These are phyloP conservation scores for Boletus pseudo-olivaceus DNA, from an alignment of 768 basidiomycete genomes.

Conservation along the genomic window DNA sequence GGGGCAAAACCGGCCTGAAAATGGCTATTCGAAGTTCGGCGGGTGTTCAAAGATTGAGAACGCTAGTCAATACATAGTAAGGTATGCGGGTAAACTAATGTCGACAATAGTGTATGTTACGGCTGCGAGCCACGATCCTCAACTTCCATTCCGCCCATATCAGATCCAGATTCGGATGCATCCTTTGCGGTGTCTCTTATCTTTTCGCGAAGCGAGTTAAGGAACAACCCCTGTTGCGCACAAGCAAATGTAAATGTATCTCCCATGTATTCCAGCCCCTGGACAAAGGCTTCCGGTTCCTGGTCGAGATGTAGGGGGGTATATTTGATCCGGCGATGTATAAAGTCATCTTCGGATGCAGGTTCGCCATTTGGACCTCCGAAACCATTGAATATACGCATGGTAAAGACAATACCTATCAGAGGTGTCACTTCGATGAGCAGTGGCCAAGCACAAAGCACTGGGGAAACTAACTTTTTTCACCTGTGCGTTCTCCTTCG, in stretches of 20 bases:
- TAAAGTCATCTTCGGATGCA: constrained; percentile 31
- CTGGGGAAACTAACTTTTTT: constrained; percentile 29
- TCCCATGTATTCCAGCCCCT: constrained; percentile 57
- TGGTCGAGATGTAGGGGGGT: constrained; percentile 62
- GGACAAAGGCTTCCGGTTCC: constrained; percentile 53
- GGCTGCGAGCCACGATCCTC: constrained; percentile 17
- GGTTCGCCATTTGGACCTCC: constrained; percentile 31
- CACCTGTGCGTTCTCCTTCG: constrained; percentile 33
- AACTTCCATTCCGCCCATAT: constrained; percentile 25
- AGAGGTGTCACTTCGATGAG: constrained; percentile 4
- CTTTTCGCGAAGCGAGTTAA: constrained; percentile 55
- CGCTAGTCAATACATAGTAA: constrained; percentile 8
- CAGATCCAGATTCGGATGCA: constrained; percentile 22
- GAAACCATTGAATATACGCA: constrained; percentile 45
- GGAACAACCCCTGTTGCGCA: constrained; percentile 64
- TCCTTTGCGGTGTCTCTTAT: constrained; percentile 38
- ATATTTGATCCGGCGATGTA: constrained; percentile 45
- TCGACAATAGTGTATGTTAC: constrained; percentile 1
- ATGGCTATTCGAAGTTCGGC: background rate
- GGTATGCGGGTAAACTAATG: constrained; percentile 15
- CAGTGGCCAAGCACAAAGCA: background rate
- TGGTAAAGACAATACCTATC: constrained; percentile 58
- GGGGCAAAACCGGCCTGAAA: constrained; percentile 51
- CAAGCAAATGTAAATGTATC: constrained; percentile 66
- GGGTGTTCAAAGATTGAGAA: background rate